Conservation (phyloP, 495 filamentous ascomycete genomes). For the Pseudoneurospora amorphoporcata region DNA sequence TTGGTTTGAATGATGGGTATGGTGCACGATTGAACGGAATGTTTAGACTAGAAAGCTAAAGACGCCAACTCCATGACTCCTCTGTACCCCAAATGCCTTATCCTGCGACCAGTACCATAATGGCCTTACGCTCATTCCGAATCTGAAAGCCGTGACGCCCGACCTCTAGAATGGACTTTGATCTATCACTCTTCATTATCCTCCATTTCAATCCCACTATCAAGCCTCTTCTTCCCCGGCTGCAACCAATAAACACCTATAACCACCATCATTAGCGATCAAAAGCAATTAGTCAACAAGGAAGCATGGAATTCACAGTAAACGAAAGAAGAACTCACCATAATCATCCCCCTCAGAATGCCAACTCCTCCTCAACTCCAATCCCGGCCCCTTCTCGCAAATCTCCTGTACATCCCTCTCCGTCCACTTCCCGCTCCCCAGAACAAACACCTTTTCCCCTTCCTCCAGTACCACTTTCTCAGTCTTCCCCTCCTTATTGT, state of each 20-base stretch:
- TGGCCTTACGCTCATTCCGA: neutral
- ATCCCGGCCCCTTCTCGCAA: neutral
- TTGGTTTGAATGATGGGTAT: neutral
- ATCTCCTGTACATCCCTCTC: neutral
- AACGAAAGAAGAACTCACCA: neutral
- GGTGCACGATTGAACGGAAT: neutral
- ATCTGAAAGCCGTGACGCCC: neutral
- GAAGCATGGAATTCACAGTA: neutral
- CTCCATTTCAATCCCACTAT: slow-evolving; percentile 5
- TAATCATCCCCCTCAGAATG: slow-evolving; percentile 4
- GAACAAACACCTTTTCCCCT: slow-evolving; percentile 1
- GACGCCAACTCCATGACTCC: neutral
- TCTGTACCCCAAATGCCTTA: neutral
- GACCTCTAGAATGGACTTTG: neutral
- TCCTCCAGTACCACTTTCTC: neutral
- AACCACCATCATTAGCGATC: neutral
- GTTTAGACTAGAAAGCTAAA: neutral
- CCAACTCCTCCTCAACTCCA: slow-evolving; percentile 1
- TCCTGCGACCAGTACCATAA: neutral
- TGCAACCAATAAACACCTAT: slow-evolving; percentile 9
- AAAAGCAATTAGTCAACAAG: neutral
- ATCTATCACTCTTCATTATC: neutral
- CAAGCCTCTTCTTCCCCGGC: neutral
- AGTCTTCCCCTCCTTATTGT: neutral
- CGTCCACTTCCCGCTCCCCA: slow-evolving; percentile 10